phyloP scores from a whole-genome alignment of 2,329 filamentous ascomycete genomes.

The Monilinia aucupariae region DNA sequence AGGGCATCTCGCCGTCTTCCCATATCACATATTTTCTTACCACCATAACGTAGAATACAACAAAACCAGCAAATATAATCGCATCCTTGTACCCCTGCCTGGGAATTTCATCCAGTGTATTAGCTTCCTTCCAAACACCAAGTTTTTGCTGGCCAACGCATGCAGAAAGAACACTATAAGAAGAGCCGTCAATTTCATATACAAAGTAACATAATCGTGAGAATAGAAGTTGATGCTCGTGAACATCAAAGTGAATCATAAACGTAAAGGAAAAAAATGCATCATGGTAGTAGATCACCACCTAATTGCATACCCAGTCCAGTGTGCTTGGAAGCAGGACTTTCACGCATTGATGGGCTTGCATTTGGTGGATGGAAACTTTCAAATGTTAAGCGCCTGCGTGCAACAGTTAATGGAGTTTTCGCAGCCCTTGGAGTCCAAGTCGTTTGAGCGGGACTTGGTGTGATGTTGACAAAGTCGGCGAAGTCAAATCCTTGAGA shows the following conservation, averaged over 20 bases:
- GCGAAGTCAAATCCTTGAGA: conserved; percentile 84
- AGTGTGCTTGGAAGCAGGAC: conserved; percentile 39
- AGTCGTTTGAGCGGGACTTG: conserved; percentile 82
- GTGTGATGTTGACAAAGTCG: conserved; percentile 96
- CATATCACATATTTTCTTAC: conserved; percentile 1
- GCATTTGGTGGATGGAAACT: conserved; percentile 24
- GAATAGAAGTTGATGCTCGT: conserved; percentile 34
- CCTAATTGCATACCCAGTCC: conserved; percentile 62
- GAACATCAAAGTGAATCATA: conserved; percentile 12
- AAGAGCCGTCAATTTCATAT: conserved; percentile 19
- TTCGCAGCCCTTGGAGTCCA: conserved; percentile 47
- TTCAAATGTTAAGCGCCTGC: conserved; percentile 32
- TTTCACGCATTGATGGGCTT: conserved; percentile 23
- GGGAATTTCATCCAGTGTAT: not conserved
- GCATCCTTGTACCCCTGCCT: not conserved
- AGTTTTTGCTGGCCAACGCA: conserved; percentile 6
- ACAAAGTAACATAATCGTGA: conserved; percentile 51
- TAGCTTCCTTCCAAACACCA: conserved; percentile 15
- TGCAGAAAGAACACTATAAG: conserved; percentile 17
- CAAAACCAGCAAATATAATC: conserved; percentile 3
- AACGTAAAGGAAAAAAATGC: conserved; percentile 1
- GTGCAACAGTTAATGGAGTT: conserved; percentile 29
- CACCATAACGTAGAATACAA: conserved; percentile 7
- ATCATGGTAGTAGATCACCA: conserved; percentile 53
- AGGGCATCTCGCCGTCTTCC: not conserved